Percentiles rank a stretch among this genome's conserved stretches.
Conservation (phyloP, 2,329 filamentous ascomycete species). For the Penicillium occitanis region DNA sequence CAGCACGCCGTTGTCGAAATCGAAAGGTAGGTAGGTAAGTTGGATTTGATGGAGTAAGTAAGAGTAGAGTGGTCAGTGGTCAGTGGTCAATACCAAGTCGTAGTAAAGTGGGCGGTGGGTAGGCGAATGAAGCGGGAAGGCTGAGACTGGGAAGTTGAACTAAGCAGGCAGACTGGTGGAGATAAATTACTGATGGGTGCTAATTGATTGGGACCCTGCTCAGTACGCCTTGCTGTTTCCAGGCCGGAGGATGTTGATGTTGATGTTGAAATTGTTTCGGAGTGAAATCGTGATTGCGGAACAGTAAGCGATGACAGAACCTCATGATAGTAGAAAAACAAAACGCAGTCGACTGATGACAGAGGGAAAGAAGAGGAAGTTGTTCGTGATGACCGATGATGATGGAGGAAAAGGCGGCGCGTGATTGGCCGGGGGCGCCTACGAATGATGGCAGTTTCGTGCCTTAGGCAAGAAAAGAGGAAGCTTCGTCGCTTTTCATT, state of each 20-base stretch:
- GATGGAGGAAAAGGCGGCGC: not conserved
- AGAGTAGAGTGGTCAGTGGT: not conserved
- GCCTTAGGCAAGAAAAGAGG: not conserved
- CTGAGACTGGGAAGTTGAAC: constrained; percentile 14
- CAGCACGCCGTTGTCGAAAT: not conserved
- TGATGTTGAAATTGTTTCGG: no score
- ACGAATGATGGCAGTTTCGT: not conserved
- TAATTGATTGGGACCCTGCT: constrained; percentile 5
- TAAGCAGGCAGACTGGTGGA: constrained; percentile 15
- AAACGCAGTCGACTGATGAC: not conserved
- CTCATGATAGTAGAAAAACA: constrained; percentile 3
- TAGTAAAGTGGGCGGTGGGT: constrained; percentile 27
- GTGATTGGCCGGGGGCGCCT: not conserved
- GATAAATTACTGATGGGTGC: constrained; percentile 14
- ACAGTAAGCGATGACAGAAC: not conserved
- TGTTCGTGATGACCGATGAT: constrained; percentile 7
- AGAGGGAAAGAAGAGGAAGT: not conserved
- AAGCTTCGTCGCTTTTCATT: not conserved
- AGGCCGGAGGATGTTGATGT: not conserved
- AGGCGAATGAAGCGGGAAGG: constrained; percentile 25
- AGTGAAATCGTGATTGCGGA: not conserved
- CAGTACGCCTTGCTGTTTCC: not conserved
- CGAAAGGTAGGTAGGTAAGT: constrained; percentile 6
- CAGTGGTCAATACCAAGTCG: not conserved
- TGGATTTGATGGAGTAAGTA: constrained; percentile 1